Evolutionary conservation across 2,329 filamentous ascomycete species (phyloP).

Genomic region (Verticillium nonalfalfae): DNA sequence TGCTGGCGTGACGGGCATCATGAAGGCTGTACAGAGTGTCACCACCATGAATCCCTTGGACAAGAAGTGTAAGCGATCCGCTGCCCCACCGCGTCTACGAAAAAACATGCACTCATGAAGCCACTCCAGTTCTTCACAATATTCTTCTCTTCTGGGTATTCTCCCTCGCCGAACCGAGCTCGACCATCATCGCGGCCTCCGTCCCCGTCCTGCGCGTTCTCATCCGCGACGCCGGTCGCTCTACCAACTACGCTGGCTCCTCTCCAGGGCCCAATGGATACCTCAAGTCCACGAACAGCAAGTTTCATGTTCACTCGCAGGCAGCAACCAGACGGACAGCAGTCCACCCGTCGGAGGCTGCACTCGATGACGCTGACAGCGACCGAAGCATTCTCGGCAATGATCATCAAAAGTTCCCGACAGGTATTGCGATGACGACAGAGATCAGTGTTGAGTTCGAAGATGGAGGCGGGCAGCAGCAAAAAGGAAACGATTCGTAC

Average conservation of each 20-base stretch:
- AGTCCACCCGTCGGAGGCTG: not conserved
- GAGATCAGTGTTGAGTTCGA: constrained; percentile 13
- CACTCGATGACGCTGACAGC: constrained; percentile 2
- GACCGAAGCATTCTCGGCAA: constrained; percentile 7
- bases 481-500: not conserved
- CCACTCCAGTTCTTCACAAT: not conserved
- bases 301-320: not conserved
- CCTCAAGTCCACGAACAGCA: not conserved
- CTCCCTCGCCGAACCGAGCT: constrained; percentile 19
- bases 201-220: constrained; percentile 21
- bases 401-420: constrained; percentile 1
- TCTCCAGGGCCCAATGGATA: not conserved
- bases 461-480: not conserved
- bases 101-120: not conserved
- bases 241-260: not conserved
- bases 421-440: constrained; percentile 12
- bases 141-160: constrained; percentile 10
- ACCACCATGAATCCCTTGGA: constrained; percentile 10
- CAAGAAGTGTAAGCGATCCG: constrained; percentile 9
- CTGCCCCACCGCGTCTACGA: not conserved
- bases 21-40: constrained; percentile 12
- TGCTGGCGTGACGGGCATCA: constrained; percentile 10
- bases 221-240: not conserved
- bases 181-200: constrained; percentile 23
- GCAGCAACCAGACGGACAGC: not conserved